Evolutionary conservation across 345 rosid genomes (phyloP), one percentile per base, ranked within the genome.

Genomic region (Arabidopsis arenosa): DNA sequence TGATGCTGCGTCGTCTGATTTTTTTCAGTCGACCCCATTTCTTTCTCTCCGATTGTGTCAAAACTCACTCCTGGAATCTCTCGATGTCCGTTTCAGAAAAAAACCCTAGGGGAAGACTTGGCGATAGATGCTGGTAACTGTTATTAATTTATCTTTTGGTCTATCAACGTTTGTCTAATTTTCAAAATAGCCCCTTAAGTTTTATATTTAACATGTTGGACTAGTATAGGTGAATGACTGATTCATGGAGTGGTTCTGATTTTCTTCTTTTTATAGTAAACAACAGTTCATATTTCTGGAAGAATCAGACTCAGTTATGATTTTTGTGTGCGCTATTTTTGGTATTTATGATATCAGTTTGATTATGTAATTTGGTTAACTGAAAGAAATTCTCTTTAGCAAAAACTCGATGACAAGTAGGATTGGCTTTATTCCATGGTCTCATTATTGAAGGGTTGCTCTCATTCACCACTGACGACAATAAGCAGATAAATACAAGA

Each of bases 21-120:
- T 85, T 82, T 85, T 75, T 83, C 96, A 72, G 78, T 85, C 36
- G 97, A 87, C 28, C 88, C 94, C 98, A 93, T 93, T 68, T 56
- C 63, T 93, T 68, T 56, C 66, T 70, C 70, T 32, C 76, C 65
- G 73, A 66, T 56, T 63, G 32, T 64, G 32, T 64, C 28, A n/a
- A 36, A 48, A 63, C 26, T 59, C 14, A 47, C 32, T 52, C 73
- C 68, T 66, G 68, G 40, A 70, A 63, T 77, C 66, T 70, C 71
- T 70, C 66, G 73, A 72, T 78, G 77, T 58, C 77, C 69, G 61
- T 63, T 63, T 70, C 73, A 45, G 9, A 26, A 33, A 5, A 35
- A 40, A 41, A 53, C 60, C 67, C 77, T 73, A 60, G 52, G 57
- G 58, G 65, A 23, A 39, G 74, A 58, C 61, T 57, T 35, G 2